Evolutionary conservation across 1,139 yeast genomes (phyloP).

Genomic region (Hanseniaspora uvarum): DNA sequence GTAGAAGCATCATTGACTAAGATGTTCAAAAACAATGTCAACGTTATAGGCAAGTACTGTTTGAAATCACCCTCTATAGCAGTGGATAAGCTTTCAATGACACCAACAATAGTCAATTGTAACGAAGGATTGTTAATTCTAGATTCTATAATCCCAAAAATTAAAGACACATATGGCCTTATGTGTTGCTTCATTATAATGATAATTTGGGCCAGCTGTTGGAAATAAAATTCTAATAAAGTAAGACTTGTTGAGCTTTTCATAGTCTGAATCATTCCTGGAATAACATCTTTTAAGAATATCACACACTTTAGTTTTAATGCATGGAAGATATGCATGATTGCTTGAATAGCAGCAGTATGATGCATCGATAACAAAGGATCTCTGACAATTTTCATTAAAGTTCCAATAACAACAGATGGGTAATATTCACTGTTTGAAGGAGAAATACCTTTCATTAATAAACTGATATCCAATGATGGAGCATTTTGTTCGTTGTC

Average conservation of each 20-base stretch:
- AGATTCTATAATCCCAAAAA: conserved; percentile 68
- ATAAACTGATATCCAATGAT: conserved; percentile 75
- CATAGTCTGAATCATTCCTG: conserved; percentile 80
- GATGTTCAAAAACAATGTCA: conserved; percentile 66
- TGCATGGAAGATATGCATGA: conserved; percentile 80
- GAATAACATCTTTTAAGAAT: conserved; percentile 74
- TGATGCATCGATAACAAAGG: conserved; percentile 78
- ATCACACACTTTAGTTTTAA: conserved; percentile 81
- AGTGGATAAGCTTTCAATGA: conserved; percentile 73
- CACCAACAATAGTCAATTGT: conserved; percentile 67
- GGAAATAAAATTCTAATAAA: conserved; percentile 79
- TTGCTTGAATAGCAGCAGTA: conserved; percentile 81
- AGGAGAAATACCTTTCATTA: conserved; percentile 92
- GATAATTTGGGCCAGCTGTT: conserved; percentile 72
- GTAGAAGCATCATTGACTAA: conserved; percentile 67
- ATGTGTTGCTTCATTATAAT: conserved; percentile 82
- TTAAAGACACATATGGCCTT: conserved; percentile 65
- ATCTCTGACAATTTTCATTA: conserved; percentile 75
- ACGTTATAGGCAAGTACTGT: conserved; percentile 63
- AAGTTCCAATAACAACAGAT: conserved; percentile 79
- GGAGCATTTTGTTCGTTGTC: conserved; percentile 78
- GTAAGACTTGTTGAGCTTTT: conserved; percentile 62
- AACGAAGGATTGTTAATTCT: conserved; percentile 58
- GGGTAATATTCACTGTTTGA: conserved; percentile 90
- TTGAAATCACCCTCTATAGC: conserved; percentile 91